A percentile compares a stretch with the other conserved stretches of the same genome.
phyloP scores from a whole-genome alignment of 139 green algal species.

The Edaphochlamys debaryana region DNA sequence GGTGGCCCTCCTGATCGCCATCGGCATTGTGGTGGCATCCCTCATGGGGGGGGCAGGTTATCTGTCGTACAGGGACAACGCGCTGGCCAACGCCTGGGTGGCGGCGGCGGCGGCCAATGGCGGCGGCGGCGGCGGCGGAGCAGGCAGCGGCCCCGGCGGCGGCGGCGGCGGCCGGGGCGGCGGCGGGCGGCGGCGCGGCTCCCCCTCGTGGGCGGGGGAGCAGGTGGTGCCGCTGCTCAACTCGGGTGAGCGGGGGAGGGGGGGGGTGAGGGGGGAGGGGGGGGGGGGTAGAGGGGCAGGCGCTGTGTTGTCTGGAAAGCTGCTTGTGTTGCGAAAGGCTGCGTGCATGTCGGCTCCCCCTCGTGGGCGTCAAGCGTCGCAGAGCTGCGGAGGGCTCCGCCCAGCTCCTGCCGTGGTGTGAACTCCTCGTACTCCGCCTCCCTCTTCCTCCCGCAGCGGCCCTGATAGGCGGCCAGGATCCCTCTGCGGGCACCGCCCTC shows the following conservation, averaged over 20 bases:
- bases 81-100: conserved; percentile 25
- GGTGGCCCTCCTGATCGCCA: conserved; percentile 28
- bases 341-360: too few relatives aligned
- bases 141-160: background rate
- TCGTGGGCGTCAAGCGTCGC: too few relatives aligned
- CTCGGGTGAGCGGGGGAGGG: background rate
- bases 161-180: background rate
- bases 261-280: too few relatives aligned
- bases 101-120: background rate
- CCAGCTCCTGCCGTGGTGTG: too few relatives aligned
- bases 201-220: background rate
- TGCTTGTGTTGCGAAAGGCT: too few relatives aligned
- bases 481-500: too few relatives aligned
- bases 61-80: conserved; percentile 45
- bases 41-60: conserved; percentile 17
- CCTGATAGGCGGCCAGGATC: too few relatives aligned
- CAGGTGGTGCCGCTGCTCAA: conserved; percentile 14
- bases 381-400: too few relatives aligned
- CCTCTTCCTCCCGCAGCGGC: too few relatives aligned
- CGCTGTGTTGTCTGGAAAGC: background rate
- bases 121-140: background rate
- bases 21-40: conserved; percentile 29
- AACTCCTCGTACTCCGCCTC: too few relatives aligned
- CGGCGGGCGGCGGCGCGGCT: background rate
- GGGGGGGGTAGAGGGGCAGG: too few relatives aligned